Conservation (phyloP, 495 filamentous ascomycete species). For the Daldinia childiae region DNA sequence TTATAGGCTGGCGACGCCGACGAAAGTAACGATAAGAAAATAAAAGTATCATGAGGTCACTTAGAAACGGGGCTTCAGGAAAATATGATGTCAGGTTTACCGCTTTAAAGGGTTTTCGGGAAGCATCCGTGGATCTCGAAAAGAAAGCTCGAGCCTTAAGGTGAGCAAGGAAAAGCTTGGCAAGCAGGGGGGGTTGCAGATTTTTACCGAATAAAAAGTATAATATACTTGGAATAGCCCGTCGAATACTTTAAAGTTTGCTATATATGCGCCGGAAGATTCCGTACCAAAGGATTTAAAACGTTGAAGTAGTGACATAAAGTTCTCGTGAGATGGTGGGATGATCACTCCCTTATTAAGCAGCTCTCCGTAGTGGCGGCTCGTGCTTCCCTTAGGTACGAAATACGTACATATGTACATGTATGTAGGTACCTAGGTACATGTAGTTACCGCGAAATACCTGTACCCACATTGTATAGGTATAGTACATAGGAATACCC, state of each 20-base stretch:
- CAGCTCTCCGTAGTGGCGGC: conserved; percentile 21
- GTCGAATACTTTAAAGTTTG: background rate
- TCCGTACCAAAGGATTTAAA: background rate
- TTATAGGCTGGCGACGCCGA: conserved; percentile 1
- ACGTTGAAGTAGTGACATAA: conserved; percentile 8
- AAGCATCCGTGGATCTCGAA: conserved; percentile 35
- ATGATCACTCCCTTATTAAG: conserved; percentile 28
- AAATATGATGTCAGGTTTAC: conserved; percentile 39
- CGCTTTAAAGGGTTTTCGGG: conserved; percentile 28
- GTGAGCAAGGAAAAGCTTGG: conserved; percentile 17
- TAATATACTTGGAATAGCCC: conserved; percentile 6
- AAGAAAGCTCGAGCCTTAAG: conserved; percentile 20
- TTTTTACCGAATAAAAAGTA: conserved; percentile 19
- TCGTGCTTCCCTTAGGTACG: conserved; percentile 25
- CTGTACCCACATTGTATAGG: no score
- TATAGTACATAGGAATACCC: background rate
- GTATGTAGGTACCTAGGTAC: background rate
- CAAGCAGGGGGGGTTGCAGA: conserved; percentile 8
- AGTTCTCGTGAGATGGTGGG: conserved; percentile 27
- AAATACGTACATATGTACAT: conserved; percentile 1
- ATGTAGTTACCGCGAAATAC: background rate
- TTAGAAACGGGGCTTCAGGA: conserved; percentile 25
- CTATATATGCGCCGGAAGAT: background rate
- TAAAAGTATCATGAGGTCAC: conserved; percentile 42
- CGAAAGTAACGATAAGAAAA: background rate